Evolutionary conservation across 108 stramenopile genomes (phyloP), one percentile per base, ranked within the genome.

Genomic region (Skeletonema costatum): DNA sequence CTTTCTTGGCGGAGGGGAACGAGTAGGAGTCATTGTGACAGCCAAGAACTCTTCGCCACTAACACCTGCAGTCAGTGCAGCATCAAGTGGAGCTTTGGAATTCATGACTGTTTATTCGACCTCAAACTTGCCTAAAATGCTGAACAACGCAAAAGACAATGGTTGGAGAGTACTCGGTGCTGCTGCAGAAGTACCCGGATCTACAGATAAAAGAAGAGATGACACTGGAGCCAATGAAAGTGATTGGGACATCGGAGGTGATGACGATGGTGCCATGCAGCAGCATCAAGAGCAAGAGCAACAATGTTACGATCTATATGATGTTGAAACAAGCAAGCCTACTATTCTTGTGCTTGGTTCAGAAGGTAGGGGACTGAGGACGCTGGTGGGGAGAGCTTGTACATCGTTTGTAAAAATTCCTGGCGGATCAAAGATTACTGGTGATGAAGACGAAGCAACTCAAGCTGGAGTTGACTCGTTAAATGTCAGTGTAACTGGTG

Each of bases 401-500:
- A 93, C 95, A 8, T 92, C 89, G 38, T 93, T 98, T 81, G 97
- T 99, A 0, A 71, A 83, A n/a, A 93, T 98, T 66, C 89, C 92
- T 21, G 86, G 90, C 11, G 41, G 58, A 21, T 73, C 66, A 19
- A 66, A 70, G 56, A 32, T 65, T 53, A 59, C 69, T 63, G 70
- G 62, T 25, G 77, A 66, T 25, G 77, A 66, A 14, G 70, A 64
- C 48, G 86, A 75, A 17, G 87, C 78, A 51, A 62, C 65, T 44
- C 62, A 68, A 35, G 83, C 78, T 10, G 93, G 88, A 19, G 97
- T 99, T 1, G 98, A 99, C 77, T 98, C 97, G 2, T 74, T 99
- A 60, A 99, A 99, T 83, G 98, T 99, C 48, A 95, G 96, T 76
- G 98, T 99, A 2, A 95, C 95, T 21, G 97, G 97, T 9, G 98